Percentiles rank a stretch among this genome's conserved stretches.
Conservation (phyloP, 2,329 filamentous ascomycete species). For the Akanthomyces uredinophilus region DNA sequence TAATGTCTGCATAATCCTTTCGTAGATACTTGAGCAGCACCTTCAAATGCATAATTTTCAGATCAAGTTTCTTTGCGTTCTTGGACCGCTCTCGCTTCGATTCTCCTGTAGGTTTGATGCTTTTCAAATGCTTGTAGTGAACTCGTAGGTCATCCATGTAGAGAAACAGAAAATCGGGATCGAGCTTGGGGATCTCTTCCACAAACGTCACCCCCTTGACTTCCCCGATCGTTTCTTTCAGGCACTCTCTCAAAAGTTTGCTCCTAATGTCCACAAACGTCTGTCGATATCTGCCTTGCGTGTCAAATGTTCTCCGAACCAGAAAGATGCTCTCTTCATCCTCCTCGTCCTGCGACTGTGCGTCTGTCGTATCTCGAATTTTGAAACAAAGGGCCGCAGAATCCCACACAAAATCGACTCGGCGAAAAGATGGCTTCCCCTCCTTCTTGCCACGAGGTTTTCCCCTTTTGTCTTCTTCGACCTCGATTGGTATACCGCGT, state of each 20-base stretch:
- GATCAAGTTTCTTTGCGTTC: conserved; percentile 49
- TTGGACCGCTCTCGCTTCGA: conserved; percentile 57
- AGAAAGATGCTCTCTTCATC: conserved; percentile 81
- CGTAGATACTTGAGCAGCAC: conserved; percentile 72
- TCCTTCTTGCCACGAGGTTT: conserved; percentile 16
- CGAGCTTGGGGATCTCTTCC: conserved; percentile 69
- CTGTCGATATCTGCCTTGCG: conserved; percentile 70
- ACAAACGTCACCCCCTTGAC: conserved; percentile 63
- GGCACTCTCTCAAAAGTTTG: conserved; percentile 65
- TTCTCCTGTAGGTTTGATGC: conserved; percentile 42
- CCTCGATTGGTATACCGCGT: not conserved
- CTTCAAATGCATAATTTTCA: conserved; percentile 62
- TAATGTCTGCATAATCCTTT: conserved; percentile 71
- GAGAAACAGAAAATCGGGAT: conserved; percentile 67
- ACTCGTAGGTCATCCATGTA: conserved; percentile 72
- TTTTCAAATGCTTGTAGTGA: conserved; percentile 60
- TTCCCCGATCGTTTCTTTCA: conserved; percentile 34
- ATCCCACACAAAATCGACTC: conserved; percentile 53
- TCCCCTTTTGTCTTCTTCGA: conserved; percentile 21
- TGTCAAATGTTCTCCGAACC: conserved; percentile 76
- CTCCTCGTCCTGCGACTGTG: conserved; percentile 38
- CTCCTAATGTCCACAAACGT: conserved; percentile 83
- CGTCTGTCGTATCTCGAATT: conserved; percentile 49
- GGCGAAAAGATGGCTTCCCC: conserved; percentile 38
- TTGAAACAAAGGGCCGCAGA: conserved; percentile 45